Evolutionary conservation across 148 eudicot species (phyloP).

Genomic region (Agrostemma githago): DNA sequence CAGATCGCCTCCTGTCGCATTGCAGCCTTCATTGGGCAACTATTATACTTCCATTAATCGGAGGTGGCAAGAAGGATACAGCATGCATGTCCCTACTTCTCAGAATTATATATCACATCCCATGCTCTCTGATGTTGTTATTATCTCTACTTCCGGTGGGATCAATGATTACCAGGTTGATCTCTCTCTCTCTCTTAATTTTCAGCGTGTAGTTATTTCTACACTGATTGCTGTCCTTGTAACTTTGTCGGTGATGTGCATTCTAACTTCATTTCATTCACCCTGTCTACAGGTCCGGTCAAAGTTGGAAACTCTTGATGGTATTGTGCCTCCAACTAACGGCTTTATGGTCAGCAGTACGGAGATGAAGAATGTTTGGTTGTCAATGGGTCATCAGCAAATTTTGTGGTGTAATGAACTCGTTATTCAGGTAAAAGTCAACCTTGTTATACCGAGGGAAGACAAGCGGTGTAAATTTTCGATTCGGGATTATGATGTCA

Average conservation of each 20-base stretch:
- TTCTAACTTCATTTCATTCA: slow-evolving; percentile 20
- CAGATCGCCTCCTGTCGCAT: slow-evolving; percentile 86
- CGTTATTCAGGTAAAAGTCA: slow-evolving; percentile 67
- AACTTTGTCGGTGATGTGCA: slow-evolving; percentile 7
- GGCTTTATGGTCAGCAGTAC: slow-evolving; percentile 83
- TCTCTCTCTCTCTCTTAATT: slow-evolving; percentile 1
- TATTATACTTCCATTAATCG: slow-evolving; percentile 70
- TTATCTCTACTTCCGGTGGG: slow-evolving; percentile 91
- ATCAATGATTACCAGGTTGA: slow-evolving; percentile 90
- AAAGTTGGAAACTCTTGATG: slow-evolving; percentile 80
- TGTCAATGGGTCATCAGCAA: slow-evolving; percentile 97
- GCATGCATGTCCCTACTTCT: slow-evolving; percentile 50
- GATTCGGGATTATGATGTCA: slow-evolving; percentile 21
- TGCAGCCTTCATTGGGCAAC: slow-evolving; percentile 93
- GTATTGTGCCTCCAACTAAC: slow-evolving; percentile 84
- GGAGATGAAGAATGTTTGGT: slow-evolving; percentile 89
- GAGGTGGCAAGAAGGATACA: slow-evolving; percentile 82
- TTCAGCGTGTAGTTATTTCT: neutral
- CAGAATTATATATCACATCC: slow-evolving; percentile 49
- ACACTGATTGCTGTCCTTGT: slow-evolving; percentile 12
- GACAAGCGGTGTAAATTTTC: slow-evolving; percentile 4
- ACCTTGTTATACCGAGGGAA: neutral
- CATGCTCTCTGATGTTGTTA: slow-evolving; percentile 59
- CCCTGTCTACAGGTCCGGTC: slow-evolving; percentile 64
- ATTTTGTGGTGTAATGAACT: slow-evolving; percentile 97